phyloP scores from a whole-genome alignment of 139 green algal species.

The Chlorella sp. region DNA sequence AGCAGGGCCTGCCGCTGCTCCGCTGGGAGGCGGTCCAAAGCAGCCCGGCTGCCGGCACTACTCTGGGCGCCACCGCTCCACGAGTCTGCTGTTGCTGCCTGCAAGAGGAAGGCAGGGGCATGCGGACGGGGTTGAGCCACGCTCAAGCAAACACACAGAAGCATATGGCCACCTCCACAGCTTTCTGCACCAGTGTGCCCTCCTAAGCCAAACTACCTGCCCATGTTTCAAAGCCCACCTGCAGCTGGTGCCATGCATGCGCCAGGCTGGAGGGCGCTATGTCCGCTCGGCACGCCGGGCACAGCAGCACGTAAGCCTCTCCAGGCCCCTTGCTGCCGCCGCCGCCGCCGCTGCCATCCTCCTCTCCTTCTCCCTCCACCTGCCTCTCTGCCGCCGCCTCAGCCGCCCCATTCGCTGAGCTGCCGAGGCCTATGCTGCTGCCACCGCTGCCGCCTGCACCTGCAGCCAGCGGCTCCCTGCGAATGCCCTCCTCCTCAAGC shows the following conservation, averaged over 20 bases:
- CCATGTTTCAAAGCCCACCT: neutral
- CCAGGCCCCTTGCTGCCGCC: neutral
- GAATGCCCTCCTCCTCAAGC: constrained; percentile 15
- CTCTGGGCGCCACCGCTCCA: neutral
- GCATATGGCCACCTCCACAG: too few relatives aligned
- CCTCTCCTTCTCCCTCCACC: neutral
- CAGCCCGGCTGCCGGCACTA: neutral
- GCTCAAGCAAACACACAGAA: too few relatives aligned
- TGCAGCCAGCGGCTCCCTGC: neutral
- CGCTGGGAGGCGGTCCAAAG: neutral
- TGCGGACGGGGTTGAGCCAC: too few relatives aligned
- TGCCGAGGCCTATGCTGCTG: neutral
- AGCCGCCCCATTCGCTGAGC: neutral
- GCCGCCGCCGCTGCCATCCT: neutral
- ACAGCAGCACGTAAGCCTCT: constrained; percentile 21
- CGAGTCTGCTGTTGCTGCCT: neutral
- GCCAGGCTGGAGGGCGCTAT: constrained; percentile 15
- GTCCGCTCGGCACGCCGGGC: constrained; percentile 14
- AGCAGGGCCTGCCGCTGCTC: constrained; percentile 8
- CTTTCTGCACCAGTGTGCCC: neutral
- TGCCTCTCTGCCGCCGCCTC: neutral
- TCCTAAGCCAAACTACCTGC: neutral
- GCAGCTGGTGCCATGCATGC: neutral
- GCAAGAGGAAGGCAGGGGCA: neutral
- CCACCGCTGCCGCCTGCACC: neutral